A percentile compares a stretch with the other conserved stretches of the same genome.
phyloP scores from a whole-genome alignment of 495 filamentous ascomycete species.

The Saxophila tyrrhenica region DNA sequence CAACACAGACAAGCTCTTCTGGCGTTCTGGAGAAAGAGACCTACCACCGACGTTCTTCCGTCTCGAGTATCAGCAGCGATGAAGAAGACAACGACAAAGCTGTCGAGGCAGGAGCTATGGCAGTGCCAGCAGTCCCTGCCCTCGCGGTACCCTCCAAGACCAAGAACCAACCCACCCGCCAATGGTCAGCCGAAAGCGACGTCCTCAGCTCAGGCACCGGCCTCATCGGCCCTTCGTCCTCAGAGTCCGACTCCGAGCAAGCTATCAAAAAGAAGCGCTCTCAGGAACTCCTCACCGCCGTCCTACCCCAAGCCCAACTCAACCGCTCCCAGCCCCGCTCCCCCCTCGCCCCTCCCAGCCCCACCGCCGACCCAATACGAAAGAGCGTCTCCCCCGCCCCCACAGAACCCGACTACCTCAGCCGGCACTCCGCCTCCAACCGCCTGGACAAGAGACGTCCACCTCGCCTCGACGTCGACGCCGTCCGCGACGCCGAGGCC shows the following conservation, averaged over 20 bases:
- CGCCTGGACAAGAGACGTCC: constrained; percentile 47
- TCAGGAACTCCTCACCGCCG: constrained; percentile 7
- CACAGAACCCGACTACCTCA: constrained; percentile 13
- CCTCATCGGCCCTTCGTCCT: constrained; percentile 25
- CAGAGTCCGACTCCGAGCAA: constrained; percentile 22
- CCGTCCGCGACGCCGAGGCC: constrained; percentile 45
- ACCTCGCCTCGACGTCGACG: constrained; percentile 62
- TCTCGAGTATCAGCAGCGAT: not conserved
- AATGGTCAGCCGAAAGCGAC: not conserved
- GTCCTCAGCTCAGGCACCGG: constrained; percentile 23
- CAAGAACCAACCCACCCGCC: not conserved
- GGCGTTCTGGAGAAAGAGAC: constrained; percentile 1
- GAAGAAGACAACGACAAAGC: not conserved
- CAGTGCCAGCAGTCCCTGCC: not conserved
- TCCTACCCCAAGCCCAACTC: not conserved
- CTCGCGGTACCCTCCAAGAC: not conserved
- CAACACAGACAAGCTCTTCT: not conserved
- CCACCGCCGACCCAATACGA: constrained; percentile 21
- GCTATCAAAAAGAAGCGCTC: constrained; percentile 11
- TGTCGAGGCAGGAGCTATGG: not conserved
- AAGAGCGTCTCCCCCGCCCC: constrained; percentile 28
- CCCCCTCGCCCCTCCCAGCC: constrained; percentile 10
- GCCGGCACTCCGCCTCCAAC: no score
- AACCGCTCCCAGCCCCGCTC: constrained; percentile 5
- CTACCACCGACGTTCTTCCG: constrained; percentile 9